Percentiles rank a stretch among this genome's conserved stretches.
These are phyloP conservation scores for Pyrenophora tritici-repentis DNA, from an alignment of 2,329 filamentous ascomycete genomes.

Conservation along the genomic window DNA sequence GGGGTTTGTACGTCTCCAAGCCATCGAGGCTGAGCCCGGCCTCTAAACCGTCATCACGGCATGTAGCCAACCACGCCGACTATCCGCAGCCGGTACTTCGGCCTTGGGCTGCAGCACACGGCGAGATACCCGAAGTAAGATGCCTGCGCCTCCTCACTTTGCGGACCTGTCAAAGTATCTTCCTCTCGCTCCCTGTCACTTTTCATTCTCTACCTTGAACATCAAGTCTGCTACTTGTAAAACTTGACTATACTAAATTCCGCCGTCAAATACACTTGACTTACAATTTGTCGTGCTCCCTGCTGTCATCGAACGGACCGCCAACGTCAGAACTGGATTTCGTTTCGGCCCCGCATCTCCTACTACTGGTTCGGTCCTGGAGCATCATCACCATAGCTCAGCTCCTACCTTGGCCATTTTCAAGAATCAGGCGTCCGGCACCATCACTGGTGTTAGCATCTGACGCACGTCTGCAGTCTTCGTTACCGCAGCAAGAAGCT, in stretches of 20 bases:
- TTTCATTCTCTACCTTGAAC: slow-evolving; percentile 1
- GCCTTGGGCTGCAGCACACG: slow-evolving; percentile 25
- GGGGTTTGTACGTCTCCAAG: slow-evolving; percentile 19
- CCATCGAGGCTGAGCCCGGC: slow-evolving; percentile 29
- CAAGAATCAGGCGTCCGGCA: slow-evolving; percentile 15
- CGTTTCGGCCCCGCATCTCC: slow-evolving; percentile 41
- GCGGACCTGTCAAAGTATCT: slow-evolving; percentile 7
- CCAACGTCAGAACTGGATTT: slow-evolving; percentile 24
- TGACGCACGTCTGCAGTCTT: slow-evolving; percentile 18
- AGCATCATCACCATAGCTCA: slow-evolving; percentile 25
- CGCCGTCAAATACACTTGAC: background rate
- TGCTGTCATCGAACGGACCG: slow-evolving; percentile 29
- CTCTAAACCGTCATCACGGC: slow-evolving; percentile 16
- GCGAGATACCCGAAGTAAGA: slow-evolving; percentile 19
- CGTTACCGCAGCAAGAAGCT: slow-evolving; percentile 9
- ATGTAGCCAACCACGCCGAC: slow-evolving; percentile 25
- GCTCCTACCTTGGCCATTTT: slow-evolving; percentile 13
- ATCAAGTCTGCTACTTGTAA: background rate
- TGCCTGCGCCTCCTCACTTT: slow-evolving; percentile 28
- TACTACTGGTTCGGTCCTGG: slow-evolving; percentile 22
- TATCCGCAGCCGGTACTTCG: slow-evolving; percentile 22
- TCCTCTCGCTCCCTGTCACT: slow-evolving; percentile 5
- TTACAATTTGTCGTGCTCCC: slow-evolving; percentile 3
- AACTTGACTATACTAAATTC: background rate
- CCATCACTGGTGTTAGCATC: slow-evolving; percentile 12